Base-by-base conservation (phyloP, 108 stramenopile genomes). In the Skeletonema menzelii region DNA sequence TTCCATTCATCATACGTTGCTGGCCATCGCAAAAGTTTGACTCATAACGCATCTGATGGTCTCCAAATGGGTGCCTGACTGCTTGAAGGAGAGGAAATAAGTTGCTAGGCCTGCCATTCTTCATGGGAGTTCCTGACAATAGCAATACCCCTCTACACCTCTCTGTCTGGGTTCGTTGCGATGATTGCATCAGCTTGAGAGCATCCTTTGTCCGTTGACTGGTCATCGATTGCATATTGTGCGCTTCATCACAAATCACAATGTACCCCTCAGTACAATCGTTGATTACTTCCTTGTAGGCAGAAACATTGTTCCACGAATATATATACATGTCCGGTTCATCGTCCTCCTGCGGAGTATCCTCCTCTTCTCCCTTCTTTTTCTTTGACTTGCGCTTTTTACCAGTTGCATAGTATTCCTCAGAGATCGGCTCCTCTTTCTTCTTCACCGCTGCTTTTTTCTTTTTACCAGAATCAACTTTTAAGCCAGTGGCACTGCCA, bases 61-160 rank as follows among this genome's bases (percentile, higher is more conserved):
- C 82, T 4, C 91, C 94, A 32, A 95, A 84, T n/a, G 91, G 90
- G 68, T 95, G 94, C 10, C 76, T 64, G 3, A 90, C 87, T 8
- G 90, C 91, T 62, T 75, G 82, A 5, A 95, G 77, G 19, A 95
- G 78, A 53, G 94, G 91, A 67, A 95, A 95, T 14, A 95, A 61
- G 64, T 95, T 93, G 13, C 64, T 68, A 14, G 91, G 91, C 57
- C 87, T 86, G 8, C 94, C 94, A 80, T 95, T 95, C 53, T 95
- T 95, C 94, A 95, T 95, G 0, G 94, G 94, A n/a, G 94, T 95
- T 10, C 94, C 94, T 20, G 86, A 88, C 35, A 95, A 78, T 8
- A 95, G 77, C 7, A 95, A 65, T 11, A 88, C 86, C 17, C 91
- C 94, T 10, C 68, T 69, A 53, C 91, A 95, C 26, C 35, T 27